These are phyloP conservation scores for Leccinum pseudoinsigne DNA, from an alignment of 1,284 basidiomycete species.

Conservation along the genomic window DNA sequence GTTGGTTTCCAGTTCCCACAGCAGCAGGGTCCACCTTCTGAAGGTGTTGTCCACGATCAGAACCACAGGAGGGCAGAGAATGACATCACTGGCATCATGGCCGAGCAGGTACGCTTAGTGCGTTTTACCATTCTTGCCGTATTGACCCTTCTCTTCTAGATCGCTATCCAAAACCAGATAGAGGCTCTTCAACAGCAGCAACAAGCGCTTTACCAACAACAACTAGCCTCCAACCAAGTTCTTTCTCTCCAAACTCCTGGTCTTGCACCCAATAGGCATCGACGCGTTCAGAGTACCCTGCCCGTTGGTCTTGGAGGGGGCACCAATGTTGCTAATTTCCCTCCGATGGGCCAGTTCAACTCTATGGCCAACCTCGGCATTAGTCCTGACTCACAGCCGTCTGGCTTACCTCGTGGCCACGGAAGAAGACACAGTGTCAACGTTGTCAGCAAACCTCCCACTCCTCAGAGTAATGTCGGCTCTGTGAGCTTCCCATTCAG, in stretches of 20 bases:
- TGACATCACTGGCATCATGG: constrained; percentile 85
- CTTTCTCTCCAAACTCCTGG: constrained; percentile 71
- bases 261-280: constrained; percentile 70
- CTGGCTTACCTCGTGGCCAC: constrained; percentile 78
- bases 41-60: constrained; percentile 41
- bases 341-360: constrained; percentile 70
- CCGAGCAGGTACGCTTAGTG: constrained; percentile 69
- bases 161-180: constrained; percentile 88
- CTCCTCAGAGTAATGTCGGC: constrained; percentile 44
- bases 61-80: constrained; percentile 60
- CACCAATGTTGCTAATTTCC: constrained; percentile 44
- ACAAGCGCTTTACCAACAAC: constrained; percentile 84
- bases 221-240: constrained; percentile 76
- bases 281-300: constrained; percentile 88
- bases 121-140: background rate
- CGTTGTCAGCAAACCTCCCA: constrained; percentile 72
- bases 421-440: constrained; percentile 94
- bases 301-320: constrained; percentile 56
- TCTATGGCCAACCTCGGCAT: constrained; percentile 56
- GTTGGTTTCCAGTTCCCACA: constrained; percentile 81
- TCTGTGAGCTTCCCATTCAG: constrained; percentile 53
- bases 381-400: constrained; percentile 63
- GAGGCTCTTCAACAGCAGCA: constrained; percentile 90
- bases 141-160: constrained; percentile 47
- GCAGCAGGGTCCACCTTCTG: constrained; percentile 47